Conservation (phyloP, 805 yeast species). For the Wickerhamiella allomyrinae region DNA sequence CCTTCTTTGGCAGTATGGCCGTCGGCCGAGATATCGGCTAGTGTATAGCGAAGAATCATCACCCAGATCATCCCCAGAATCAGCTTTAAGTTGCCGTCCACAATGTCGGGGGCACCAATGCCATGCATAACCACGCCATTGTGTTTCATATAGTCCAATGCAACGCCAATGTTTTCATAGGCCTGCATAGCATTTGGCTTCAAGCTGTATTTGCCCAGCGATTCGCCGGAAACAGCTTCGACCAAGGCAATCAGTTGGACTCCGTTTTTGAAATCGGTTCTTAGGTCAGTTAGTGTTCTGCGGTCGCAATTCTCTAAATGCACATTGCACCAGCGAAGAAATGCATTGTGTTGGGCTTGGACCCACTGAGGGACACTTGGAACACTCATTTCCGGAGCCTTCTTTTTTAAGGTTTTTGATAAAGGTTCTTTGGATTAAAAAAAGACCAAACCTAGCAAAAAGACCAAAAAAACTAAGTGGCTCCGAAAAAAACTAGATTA, state of each 20-base stretch:
- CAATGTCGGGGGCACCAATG: slow-evolving; percentile 63
- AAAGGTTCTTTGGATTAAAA: no score
- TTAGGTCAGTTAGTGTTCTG: slow-evolving; percentile 18
- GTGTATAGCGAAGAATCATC: slow-evolving; percentile 26
- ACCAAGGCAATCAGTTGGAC: slow-evolving; percentile 26
- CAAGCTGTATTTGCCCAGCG: slow-evolving; percentile 23
- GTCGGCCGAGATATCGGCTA: slow-evolving; percentile 27
- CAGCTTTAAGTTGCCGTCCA: slow-evolving; percentile 87
- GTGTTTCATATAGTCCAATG: slow-evolving; percentile 25
- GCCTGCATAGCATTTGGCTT: slow-evolving; percentile 25
- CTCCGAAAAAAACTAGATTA: no score
- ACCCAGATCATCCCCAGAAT: slow-evolving; percentile 83
- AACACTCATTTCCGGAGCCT: background rate
- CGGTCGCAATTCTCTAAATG: slow-evolving; percentile 20
- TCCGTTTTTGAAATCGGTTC: slow-evolving; percentile 23
- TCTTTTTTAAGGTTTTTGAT: no score
- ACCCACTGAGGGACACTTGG: slow-evolving; percentile 24
- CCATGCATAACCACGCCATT: slow-evolving; percentile 25
- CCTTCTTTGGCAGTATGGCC: slow-evolving; percentile 31
- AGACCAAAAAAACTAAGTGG: no score
- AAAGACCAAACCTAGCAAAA: no score
- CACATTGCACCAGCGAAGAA: slow-evolving; percentile 28
- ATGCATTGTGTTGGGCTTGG: slow-evolving; percentile 28
- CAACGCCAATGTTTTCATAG: slow-evolving; percentile 27
- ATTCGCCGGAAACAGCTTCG: slow-evolving; percentile 26